Base-by-base conservation (phyloP, 1,284 basidiomycete species). In the Violaceomyces palustris region DNA sequence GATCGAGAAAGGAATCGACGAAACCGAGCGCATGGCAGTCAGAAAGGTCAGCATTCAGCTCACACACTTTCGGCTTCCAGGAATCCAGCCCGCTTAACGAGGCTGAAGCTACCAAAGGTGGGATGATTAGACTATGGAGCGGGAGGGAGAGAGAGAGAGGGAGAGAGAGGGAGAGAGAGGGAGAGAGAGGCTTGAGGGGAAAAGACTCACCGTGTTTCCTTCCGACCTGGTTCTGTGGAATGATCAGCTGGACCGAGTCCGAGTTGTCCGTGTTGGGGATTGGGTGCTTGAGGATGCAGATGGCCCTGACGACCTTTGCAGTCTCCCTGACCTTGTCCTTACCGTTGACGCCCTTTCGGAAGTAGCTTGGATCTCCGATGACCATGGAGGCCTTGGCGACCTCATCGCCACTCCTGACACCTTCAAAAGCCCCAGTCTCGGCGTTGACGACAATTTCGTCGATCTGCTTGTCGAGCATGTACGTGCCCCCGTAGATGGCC, bases 401-500 rank as follows among this genome's bases (percentile, higher is more conserved):
- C 79, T 99, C 94, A 7, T 81, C 80, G 30, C 83, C 91, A 63
- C 85, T 87, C 32, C 85, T 86, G 32, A 98, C 94, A 45, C 94
- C 93, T 41, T 87, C 80, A 67, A 99, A 97, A 74, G 87, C 88
- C 70, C 94, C 94, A 50, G 75, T 74, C 36, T 85, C 82, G 70
- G 86, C 87, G 41, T 67, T 63, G 38, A 86, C 86, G 51, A 96
- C 85, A 67, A 98, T 90, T 74, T 88, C 83, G 59, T 96, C 85
- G 65, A 96, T 86, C 47, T 80, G 80, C 78, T 98, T 98, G 80
- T 97, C 91, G 47, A 99, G 85, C 94, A 99, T 99, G 79, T 98
- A 99, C 14, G 94, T 99, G 41, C 94, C 94, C 42, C 94, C 94
- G 74, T 99, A 97, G 74, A 99, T 97, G 64, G 94, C 94, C 60